phyloP scores from a whole-genome alignment of 768 basidiomycete genomes.

The Naganishia onofrii region DNA sequence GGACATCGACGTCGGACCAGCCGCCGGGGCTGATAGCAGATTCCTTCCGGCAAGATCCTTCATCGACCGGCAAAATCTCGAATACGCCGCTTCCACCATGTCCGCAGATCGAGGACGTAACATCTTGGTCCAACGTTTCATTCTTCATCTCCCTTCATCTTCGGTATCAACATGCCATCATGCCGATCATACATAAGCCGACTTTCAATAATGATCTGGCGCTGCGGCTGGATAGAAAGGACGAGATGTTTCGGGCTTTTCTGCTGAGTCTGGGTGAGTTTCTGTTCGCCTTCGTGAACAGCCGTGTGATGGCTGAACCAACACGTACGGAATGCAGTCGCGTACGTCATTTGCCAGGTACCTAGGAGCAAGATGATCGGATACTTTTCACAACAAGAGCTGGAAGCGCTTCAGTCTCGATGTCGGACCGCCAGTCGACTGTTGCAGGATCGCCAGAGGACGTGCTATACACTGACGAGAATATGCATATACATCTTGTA shows the following conservation, averaged over 20 bases:
- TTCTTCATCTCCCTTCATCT: slow-evolving; percentile 41
- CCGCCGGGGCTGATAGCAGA: background rate
- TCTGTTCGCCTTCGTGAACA: background rate
- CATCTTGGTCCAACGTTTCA: slow-evolving; percentile 33
- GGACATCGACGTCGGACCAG: background rate
- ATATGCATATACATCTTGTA: slow-evolving; percentile 19
- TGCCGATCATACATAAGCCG: slow-evolving; percentile 42
- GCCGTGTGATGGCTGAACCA: background rate
- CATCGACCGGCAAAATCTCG: background rate
- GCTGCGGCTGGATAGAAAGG: slow-evolving; percentile 36
- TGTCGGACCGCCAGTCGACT: slow-evolving; percentile 24
- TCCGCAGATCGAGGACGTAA: slow-evolving; percentile 32
- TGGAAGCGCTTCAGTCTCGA: slow-evolving; percentile 18
- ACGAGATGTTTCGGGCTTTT: slow-evolving; percentile 35
- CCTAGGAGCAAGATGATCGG: slow-evolving; percentile 28
- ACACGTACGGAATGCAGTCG: background rate
- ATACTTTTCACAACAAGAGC: slow-evolving; percentile 25
- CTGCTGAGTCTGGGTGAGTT: slow-evolving; percentile 29
- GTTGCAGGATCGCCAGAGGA: slow-evolving; percentile 20
- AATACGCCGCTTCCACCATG: background rate
- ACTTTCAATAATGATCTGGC: slow-evolving; percentile 39
- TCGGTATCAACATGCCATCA: slow-evolving; percentile 37
- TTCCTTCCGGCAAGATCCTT: background rate
- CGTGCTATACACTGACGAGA: background rate
- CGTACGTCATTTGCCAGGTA: slow-evolving; percentile 24